phyloP scores from a whole-genome alignment of 345 rosid species.

The Firmiana major region DNA sequence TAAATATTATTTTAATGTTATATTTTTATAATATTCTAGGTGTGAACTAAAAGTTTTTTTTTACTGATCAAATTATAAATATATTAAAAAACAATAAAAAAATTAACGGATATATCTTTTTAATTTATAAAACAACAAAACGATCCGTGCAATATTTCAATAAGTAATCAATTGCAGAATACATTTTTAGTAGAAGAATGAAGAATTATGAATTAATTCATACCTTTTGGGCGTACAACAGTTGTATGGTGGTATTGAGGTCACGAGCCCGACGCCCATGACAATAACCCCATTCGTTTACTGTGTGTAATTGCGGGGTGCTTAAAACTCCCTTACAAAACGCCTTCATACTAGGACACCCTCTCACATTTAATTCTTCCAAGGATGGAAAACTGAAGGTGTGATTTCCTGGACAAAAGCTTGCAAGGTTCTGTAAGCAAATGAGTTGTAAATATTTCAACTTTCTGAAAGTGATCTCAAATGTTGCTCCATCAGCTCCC shows the following conservation, averaged over 20 bases:
- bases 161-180: not conserved
- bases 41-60: too few species aligned
- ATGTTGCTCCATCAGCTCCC: not conserved
- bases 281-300: not conserved
- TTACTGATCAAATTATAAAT: too few species aligned
- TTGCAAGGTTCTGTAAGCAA: not conserved
- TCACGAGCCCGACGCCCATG: not conserved
- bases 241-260: conserved; percentile 11
- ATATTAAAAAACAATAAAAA: too few species aligned
- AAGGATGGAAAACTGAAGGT: not conserved
- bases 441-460: not conserved
- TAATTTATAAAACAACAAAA: not conserved
- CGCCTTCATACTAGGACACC: not conserved
- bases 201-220: not conserved
- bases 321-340: not conserved
- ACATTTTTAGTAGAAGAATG: too few species aligned
- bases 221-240: not conserved
- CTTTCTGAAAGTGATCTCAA: not conserved
- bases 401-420: conserved; percentile 4
- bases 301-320: not conserved
- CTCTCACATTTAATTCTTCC: not conserved
- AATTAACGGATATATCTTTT: not conserved
- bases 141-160: not conserved
- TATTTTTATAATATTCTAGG: too few species aligned
- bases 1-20: too few species aligned